These are phyloP conservation scores for Monilinia laxa DNA, from an alignment of 2,329 filamentous ascomycete species.

Conservation along the genomic window DNA sequence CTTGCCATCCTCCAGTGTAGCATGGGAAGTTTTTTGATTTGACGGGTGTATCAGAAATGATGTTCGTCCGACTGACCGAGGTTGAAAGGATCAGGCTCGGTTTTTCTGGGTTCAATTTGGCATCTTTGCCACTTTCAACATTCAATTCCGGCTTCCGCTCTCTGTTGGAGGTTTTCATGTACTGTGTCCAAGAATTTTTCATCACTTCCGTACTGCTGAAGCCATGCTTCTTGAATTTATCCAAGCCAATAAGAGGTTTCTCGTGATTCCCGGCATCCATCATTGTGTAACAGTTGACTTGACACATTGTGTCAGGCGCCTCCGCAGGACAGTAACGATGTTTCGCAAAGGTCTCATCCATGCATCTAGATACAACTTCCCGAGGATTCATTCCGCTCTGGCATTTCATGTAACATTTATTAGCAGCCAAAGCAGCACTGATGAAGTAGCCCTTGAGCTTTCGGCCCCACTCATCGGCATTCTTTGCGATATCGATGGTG, in stretches of 20 bases:
- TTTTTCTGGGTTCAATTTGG: neutral
- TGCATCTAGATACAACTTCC: neutral
- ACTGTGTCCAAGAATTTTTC: slow-evolving; percentile 4
- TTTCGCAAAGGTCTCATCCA: neutral
- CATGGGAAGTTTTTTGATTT: slow-evolving; percentile 14
- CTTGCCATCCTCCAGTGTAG: slow-evolving; percentile 6
- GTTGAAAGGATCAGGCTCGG: neutral
- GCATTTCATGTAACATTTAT: slow-evolving; percentile 24
- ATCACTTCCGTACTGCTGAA: neutral
- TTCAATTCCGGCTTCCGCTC: neutral
- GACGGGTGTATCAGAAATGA: neutral
- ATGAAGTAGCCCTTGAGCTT: slow-evolving; percentile 7
- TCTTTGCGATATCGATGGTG: neutral
- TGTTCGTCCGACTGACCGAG: neutral
- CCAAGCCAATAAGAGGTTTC: neutral
- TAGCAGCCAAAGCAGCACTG: slow-evolving; percentile 4
- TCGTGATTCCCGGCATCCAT: slow-evolving; percentile 15
- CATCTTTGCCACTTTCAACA: neutral
- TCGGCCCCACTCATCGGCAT: neutral
- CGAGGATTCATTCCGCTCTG: neutral
- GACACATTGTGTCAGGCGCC: slow-evolving; percentile 10
- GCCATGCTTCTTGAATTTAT: neutral
- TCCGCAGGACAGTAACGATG: slow-evolving; percentile 13
- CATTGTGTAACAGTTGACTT: slow-evolving; percentile 20
- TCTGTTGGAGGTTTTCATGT: neutral